phyloP scores from a whole-genome alignment of 2,329 filamentous ascomycete species.

The Claviceps fusiformis region DNA sequence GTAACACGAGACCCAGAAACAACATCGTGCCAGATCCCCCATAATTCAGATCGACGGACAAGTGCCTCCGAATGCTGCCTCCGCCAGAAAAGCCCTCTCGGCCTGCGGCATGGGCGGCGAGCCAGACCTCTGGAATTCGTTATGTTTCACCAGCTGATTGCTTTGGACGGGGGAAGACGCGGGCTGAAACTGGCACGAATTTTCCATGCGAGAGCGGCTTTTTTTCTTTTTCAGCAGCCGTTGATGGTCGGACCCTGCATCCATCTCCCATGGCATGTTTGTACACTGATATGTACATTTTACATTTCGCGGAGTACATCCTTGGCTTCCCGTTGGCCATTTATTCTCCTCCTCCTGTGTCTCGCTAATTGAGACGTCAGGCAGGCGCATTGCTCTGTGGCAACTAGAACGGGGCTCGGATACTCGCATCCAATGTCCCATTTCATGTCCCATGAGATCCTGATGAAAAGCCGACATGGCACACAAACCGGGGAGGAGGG shows the following conservation, averaged over 20 bases:
- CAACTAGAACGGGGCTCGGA: constrained; percentile 1
- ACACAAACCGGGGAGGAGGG: background rate
- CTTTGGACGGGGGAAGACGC: background rate
- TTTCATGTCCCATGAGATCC: background rate
- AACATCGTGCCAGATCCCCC: background rate
- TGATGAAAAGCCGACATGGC: background rate
- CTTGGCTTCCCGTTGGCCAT: background rate
- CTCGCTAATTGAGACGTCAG: constrained; percentile 8
- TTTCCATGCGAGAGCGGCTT: background rate
- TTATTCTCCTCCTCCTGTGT: background rate
- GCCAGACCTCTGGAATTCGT: constrained; percentile 2
- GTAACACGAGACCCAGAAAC: constrained; percentile 2
- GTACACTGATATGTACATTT: background rate
- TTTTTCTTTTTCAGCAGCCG: background rate
- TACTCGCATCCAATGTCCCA: constrained; percentile 4
- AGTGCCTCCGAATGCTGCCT: background rate
- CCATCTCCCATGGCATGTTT: background rate
- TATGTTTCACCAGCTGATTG: constrained; percentile 2
- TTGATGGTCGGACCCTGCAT: background rate
- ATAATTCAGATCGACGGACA: background rate
- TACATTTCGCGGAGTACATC: background rate
- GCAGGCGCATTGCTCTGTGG: background rate
- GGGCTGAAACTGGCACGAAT: background rate
- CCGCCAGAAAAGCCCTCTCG: background rate
- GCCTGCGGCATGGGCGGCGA: constrained; percentile 2